Percentiles rank a stretch among this genome's conserved stretches.
phyloP scores from a whole-genome alignment of 371 early-diverging fungal genomes.

The Actinomucor elegans region DNA sequence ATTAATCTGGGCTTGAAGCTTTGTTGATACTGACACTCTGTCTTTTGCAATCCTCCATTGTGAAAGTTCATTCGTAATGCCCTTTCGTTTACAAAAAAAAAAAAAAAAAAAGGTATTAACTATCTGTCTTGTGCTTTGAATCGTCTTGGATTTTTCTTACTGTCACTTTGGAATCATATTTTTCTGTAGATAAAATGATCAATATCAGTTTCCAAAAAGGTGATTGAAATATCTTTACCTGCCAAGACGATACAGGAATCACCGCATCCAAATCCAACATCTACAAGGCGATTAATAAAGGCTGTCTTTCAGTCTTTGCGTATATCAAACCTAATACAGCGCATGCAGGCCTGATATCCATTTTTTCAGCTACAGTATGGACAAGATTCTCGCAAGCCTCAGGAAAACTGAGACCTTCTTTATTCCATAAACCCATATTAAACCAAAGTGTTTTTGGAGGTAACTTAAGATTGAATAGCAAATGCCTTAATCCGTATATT shows the following conservation, averaged over 20 bases:
- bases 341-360: conserved; percentile 9
- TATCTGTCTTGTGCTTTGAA: too few relatives aligned
- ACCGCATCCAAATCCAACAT: conserved; percentile 55
- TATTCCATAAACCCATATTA: conserved; percentile 50
- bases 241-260: conserved; percentile 48
- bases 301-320: background rate
- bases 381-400: conserved; percentile 37
- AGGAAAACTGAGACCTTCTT: conserved; percentile 12
- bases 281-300: too few relatives aligned
- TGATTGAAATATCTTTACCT: conserved; percentile 23
- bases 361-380: conserved; percentile 8
- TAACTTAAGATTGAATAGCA: conserved; percentile 31
- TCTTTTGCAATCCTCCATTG: conserved; percentile 34
- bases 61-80: conserved; percentile 44
- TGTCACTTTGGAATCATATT: conserved; percentile 23
- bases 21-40: background rate
- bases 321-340: conserved; percentile 40
- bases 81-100: conserved; percentile 18
- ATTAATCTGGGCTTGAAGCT: background rate
- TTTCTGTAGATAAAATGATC: conserved; percentile 13
- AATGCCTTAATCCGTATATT: conserved; percentile 36
- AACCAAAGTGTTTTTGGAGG: conserved; percentile 46
- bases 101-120: background rate
- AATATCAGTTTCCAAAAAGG: background rate
- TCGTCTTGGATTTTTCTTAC: too few relatives aligned